These are phyloP conservation scores for Oryza meyeriana DNA, from an alignment of 176 grass and related monocot species.

Conservation along the genomic window DNA sequence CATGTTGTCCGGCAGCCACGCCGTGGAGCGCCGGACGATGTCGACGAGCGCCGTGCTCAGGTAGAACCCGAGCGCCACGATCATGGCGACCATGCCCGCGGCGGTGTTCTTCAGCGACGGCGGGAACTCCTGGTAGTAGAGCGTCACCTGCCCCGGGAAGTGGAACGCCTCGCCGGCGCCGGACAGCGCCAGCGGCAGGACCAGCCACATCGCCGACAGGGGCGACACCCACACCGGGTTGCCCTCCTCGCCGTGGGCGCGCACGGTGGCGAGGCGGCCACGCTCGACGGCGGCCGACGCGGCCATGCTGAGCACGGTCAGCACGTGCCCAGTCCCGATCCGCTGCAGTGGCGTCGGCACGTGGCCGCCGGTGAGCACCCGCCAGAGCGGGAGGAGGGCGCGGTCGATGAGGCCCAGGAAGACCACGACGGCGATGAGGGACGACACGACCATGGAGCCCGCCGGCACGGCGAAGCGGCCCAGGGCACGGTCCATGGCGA, in stretches of 20 bases:
- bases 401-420: conserved; percentile 60
- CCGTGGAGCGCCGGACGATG: conserved; percentile 32
- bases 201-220: conserved; percentile 61
- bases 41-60: conserved; percentile 67
- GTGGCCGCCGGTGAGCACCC: conserved; percentile 6
- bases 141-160: conserved; percentile 59
- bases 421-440: conserved; percentile 21
- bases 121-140: conserved; percentile 82
- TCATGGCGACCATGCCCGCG: conserved; percentile 54
- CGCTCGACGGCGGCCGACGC: conserved; percentile 57
- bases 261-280: conserved; percentile 34
- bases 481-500: conserved; percentile 66
- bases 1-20: conserved; percentile 80
- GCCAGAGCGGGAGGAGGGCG: conserved; percentile 48
- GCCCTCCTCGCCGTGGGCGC: conserved; percentile 21
- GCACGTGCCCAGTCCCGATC: conserved; percentile 51
- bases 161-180: conserved; percentile 59
- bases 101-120: conserved; percentile 62
- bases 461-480: conserved; percentile 60
- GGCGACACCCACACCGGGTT: conserved; percentile 55
- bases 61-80: conserved; percentile 67
- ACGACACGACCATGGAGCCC: conserved; percentile 41
- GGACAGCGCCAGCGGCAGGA: conserved; percentile 51
- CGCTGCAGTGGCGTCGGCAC: conserved; percentile 50
- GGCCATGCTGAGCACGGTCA: conserved; percentile 49